A percentile compares a stretch with the other conserved stretches of the same genome.
Conservation (phyloP, 768 basidiomycete species). For the Mycena latifolia region DNA sequence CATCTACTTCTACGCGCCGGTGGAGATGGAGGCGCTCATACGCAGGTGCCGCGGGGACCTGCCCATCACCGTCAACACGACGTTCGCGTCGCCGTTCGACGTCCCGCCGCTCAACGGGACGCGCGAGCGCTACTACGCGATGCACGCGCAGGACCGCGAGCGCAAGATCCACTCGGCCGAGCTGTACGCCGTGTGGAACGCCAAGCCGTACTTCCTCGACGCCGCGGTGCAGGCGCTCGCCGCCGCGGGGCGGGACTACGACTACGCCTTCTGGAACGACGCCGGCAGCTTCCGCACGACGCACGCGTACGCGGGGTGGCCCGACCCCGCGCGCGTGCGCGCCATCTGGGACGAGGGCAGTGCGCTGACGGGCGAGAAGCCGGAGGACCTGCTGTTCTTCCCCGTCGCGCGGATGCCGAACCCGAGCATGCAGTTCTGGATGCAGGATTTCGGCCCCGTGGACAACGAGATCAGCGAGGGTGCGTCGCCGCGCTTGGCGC, state of each 20-base stretch:
- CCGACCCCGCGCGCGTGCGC: too few species aligned
- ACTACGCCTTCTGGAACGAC: conserved; percentile 67
- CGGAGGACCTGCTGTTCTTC: conserved; percentile 63
- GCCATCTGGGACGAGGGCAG: too few species aligned
- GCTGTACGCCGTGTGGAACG: conserved; percentile 68
- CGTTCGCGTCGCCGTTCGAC: conserved; percentile 58
- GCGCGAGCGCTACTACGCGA: conserved; percentile 50
- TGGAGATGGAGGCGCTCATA: conserved; percentile 50
- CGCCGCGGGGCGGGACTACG: conserved; percentile 48
- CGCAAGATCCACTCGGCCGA: conserved; percentile 54
- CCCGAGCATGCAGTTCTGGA: conserved; percentile 49
- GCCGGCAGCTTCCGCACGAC: conserved; percentile 54
- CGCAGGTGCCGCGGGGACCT: conserved; percentile 45
- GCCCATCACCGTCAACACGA: conserved; percentile 58
- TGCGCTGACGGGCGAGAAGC: not conserved
- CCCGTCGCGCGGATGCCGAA: conserved; percentile 55
- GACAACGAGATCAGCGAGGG: conserved; percentile 67
- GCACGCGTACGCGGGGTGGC: conserved; percentile 41
- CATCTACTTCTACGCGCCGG: conserved; percentile 67
- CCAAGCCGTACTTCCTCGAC: conserved; percentile 64
- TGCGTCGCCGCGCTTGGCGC: conserved; percentile 39
- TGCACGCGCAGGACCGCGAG: conserved; percentile 63
- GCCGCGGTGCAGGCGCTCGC: conserved; percentile 49
- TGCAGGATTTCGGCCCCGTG: conserved; percentile 60
- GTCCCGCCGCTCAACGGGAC: conserved; percentile 57